A percentile compares a stretch with the other conserved stretches of the same genome.
Evolutionary conservation across 2,329 filamentous ascomycete species (phyloP).

Genomic region (Pseudogymnoascus sp.): DNA sequence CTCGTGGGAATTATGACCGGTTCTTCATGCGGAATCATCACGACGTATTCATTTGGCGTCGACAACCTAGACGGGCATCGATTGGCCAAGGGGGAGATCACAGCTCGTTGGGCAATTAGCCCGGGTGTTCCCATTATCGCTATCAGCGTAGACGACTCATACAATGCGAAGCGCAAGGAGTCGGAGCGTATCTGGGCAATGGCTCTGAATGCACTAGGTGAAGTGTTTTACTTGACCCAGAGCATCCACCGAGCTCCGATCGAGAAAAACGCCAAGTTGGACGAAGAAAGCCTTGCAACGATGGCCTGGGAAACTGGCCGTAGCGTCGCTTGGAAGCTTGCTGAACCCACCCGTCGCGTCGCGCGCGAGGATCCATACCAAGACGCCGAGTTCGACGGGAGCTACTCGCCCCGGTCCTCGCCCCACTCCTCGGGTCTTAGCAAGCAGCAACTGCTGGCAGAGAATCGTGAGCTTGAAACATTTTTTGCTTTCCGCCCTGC

Average conservation of each 20-base stretch:
- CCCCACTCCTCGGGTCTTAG: slow-evolving; percentile 63
- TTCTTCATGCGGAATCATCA: slow-evolving; percentile 74
- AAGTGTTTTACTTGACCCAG: slow-evolving; percentile 76
- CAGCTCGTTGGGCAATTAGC: slow-evolving; percentile 80
- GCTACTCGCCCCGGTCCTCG: slow-evolving; percentile 74
- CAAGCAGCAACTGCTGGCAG: slow-evolving; percentile 60
- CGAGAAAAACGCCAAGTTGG: slow-evolving; percentile 34
- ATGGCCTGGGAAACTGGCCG: slow-evolving; percentile 75
- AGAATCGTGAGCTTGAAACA: slow-evolving; percentile 73
- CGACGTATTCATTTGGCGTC: slow-evolving; percentile 65
- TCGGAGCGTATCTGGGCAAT: slow-evolving; percentile 78
- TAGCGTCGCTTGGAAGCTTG: slow-evolving; percentile 68
- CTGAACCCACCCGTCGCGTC: slow-evolving; percentile 67
- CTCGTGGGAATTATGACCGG: slow-evolving; percentile 76
- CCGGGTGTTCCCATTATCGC: slow-evolving; percentile 87
- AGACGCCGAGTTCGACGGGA: slow-evolving; percentile 56
- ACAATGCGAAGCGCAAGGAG: slow-evolving; percentile 60
- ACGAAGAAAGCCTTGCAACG: slow-evolving; percentile 48
- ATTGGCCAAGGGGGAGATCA: slow-evolving; percentile 69
- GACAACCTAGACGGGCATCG: slow-evolving; percentile 45
- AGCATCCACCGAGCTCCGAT: slow-evolving; percentile 49
- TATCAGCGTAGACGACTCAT: slow-evolving; percentile 75
- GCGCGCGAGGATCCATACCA: slow-evolving; percentile 66
- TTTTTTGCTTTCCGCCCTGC: slow-evolving; percentile 65
- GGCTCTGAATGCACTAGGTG: slow-evolving; percentile 85